phyloP scores from a whole-genome alignment of 2,329 filamentous ascomycete species.

The Botryosphaeria dothidea region DNA sequence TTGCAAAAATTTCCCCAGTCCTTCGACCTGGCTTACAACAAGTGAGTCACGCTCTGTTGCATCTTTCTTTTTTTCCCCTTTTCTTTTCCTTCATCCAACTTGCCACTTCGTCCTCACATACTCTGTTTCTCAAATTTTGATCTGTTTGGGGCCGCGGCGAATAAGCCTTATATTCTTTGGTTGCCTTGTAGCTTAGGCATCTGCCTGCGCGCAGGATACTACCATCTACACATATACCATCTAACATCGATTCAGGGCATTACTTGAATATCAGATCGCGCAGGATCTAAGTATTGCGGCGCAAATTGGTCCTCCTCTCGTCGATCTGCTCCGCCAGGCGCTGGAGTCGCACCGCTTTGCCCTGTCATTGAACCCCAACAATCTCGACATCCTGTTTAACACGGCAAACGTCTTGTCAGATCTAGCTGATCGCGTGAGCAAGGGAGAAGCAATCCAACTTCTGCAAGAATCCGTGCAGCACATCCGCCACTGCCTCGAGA shows the following conservation, averaged over 20 bases:
- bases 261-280: slow-evolving; percentile 68
- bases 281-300: slow-evolving; percentile 65
- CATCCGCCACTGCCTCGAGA: slow-evolving; percentile 52
- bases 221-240: no score
- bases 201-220: no score
- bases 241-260: slow-evolving; percentile 52
- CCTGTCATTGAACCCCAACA: slow-evolving; percentile 59
- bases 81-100: no score
- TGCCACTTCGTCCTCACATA: no score
- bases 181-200: no score
- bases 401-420: slow-evolving; percentile 68
- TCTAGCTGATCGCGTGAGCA: slow-evolving; percentile 55
- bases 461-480: slow-evolving; percentile 63
- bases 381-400: slow-evolving; percentile 71
- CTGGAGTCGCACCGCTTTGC: slow-evolving; percentile 66
- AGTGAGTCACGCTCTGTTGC: slow-evolving; percentile 47
- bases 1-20: slow-evolving; percentile 60
- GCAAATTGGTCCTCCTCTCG: slow-evolving; percentile 55
- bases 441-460: slow-evolving; percentile 51
- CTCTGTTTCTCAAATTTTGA: no score
- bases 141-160: no score
- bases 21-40: slow-evolving; percentile 76
- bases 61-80: background rate
- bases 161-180: no score
- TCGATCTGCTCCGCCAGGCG: slow-evolving; percentile 60